Evolutionary conservation across 129 eudicot genomes (phyloP).

Genomic region (Scalesia atractyloides): DNA sequence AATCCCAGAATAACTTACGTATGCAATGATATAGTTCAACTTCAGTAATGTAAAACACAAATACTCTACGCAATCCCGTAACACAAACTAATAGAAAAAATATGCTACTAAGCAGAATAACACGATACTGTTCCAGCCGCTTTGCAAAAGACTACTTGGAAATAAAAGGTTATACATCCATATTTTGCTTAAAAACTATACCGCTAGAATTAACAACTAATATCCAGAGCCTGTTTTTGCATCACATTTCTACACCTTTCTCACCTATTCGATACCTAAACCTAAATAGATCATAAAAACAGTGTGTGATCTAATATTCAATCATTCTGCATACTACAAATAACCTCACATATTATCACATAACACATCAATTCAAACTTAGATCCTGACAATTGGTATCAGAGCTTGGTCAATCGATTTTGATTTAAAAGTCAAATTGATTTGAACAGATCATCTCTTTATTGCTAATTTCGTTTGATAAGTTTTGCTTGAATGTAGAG

Average conservation of each 20-base stretch:
- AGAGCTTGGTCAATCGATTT: too few relatives aligned
- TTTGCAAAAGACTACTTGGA: background rate
- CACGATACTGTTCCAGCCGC: background rate
- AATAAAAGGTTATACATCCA: background rate
- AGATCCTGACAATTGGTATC: too few relatives aligned
- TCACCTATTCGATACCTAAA: background rate
- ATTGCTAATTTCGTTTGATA: too few relatives aligned
- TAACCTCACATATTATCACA: background rate
- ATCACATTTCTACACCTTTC: background rate
- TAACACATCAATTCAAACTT: too few relatives aligned
- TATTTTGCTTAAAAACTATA: background rate
- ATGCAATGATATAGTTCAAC: background rate
- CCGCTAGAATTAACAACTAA: constrained; percentile 13
- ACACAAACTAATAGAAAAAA: constrained; percentile 9
- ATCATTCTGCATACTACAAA: too few relatives aligned
- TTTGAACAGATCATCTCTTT: too few relatives aligned
- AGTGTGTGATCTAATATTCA: background rate
- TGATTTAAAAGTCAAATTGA: too few relatives aligned
- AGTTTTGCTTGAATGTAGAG: too few relatives aligned
- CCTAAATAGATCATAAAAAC: background rate
- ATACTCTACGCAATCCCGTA: constrained; percentile 1
- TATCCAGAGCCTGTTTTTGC: background rate
- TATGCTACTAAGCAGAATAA: background rate
- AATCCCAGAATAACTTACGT: background rate
- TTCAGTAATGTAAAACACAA: constrained; percentile 11